These are phyloP conservation scores for Xerocomus potaroensis DNA, from an alignment of 768 basidiomycete genomes.

Conservation along the genomic window DNA sequence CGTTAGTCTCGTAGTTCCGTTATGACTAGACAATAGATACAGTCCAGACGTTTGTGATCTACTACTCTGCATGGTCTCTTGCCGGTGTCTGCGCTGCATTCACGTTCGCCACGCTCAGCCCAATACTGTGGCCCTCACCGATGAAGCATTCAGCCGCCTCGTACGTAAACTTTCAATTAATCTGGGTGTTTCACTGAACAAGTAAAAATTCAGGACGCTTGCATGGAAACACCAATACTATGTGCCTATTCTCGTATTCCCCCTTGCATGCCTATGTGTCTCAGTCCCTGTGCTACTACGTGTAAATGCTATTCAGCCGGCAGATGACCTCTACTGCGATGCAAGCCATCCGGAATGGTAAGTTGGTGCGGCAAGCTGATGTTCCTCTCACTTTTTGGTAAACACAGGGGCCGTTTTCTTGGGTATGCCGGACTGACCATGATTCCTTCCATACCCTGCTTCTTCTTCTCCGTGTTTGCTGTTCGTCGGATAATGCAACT, in stretches of 20 bases:
- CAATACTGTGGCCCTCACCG: slow-evolving; percentile 35
- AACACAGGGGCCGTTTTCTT: slow-evolving; percentile 55
- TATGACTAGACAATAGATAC: slow-evolving; percentile 7
- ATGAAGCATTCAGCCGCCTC: slow-evolving; percentile 24
- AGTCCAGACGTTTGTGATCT: slow-evolving; percentile 32
- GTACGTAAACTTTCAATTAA: slow-evolving; percentile 8
- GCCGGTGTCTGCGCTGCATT: slow-evolving; percentile 43
- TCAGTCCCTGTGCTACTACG: slow-evolving; percentile 43
- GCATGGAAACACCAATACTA: slow-evolving; percentile 45
- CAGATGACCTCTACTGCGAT: slow-evolving; percentile 57
- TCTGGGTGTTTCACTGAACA: background rate
- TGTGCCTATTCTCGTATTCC: slow-evolving; percentile 45
- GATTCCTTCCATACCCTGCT: slow-evolving; percentile 46
- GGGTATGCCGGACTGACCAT: slow-evolving; percentile 58
- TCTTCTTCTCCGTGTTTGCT: slow-evolving; percentile 39
- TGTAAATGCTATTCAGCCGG: slow-evolving; percentile 42
- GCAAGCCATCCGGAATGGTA: slow-evolving; percentile 56
- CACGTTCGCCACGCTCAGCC: slow-evolving; percentile 45
- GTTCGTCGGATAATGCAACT: slow-evolving; percentile 14
- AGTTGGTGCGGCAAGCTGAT: slow-evolving; percentile 10
- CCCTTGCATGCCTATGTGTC: slow-evolving; percentile 40
- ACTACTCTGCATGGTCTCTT: slow-evolving; percentile 40
- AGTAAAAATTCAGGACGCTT: slow-evolving; percentile 34
- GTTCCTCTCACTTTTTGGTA: slow-evolving; percentile 2
- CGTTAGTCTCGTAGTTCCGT: background rate